Evolutionary conservation across 1,284 basidiomycete species (phyloP).

Genomic region (Coniferiporia weirii): DNA sequence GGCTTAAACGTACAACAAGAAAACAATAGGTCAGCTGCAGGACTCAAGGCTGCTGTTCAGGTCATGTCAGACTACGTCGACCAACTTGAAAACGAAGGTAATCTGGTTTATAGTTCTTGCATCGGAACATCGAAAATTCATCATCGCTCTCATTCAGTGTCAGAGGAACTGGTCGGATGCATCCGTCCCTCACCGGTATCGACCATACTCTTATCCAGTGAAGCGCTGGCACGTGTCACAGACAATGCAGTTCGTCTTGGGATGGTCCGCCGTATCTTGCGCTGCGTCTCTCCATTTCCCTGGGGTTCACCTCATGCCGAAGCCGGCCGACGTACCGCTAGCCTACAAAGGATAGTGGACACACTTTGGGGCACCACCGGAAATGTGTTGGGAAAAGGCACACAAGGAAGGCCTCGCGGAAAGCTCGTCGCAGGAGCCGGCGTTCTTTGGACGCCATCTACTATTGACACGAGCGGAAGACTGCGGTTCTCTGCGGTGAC

Average conservation of each 20-base stretch:
- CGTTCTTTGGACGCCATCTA: conserved; percentile 57
- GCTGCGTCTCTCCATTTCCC: conserved; percentile 62
- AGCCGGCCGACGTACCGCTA: conserved; percentile 41
- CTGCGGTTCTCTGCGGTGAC: conserved; percentile 6
- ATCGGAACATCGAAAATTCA: conserved; percentile 20
- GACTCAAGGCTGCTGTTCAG: conserved; percentile 4
- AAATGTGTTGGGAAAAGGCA: no score
- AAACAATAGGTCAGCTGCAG: background rate
- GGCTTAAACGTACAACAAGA: background rate
- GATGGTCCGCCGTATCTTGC: conserved; percentile 56
- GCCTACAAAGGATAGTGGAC: conserved; percentile 41
- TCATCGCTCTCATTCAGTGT: conserved; percentile 22
- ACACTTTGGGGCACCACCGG: conserved; percentile 35
- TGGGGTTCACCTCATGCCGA: conserved; percentile 68
- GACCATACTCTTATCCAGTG: conserved; percentile 42
- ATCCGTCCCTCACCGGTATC: conserved; percentile 42
- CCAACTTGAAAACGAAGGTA: conserved; percentile 7
- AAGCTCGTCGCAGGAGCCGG: conserved; percentile 47
- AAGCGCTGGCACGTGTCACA: conserved; percentile 31
- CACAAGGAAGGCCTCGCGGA: conserved; percentile 6
- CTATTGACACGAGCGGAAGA: conserved; percentile 18
- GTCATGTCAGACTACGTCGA: conserved; percentile 3
- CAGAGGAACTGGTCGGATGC: conserved; percentile 28
- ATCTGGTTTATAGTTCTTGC: background rate
- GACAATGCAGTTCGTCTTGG: conserved; percentile 37